Percentiles rank a stretch among this genome's conserved stretches.
These are phyloP conservation scores for Fusarium torulosum DNA, from an alignment of 2,329 filamentous ascomycete species.

Conservation along the genomic window DNA sequence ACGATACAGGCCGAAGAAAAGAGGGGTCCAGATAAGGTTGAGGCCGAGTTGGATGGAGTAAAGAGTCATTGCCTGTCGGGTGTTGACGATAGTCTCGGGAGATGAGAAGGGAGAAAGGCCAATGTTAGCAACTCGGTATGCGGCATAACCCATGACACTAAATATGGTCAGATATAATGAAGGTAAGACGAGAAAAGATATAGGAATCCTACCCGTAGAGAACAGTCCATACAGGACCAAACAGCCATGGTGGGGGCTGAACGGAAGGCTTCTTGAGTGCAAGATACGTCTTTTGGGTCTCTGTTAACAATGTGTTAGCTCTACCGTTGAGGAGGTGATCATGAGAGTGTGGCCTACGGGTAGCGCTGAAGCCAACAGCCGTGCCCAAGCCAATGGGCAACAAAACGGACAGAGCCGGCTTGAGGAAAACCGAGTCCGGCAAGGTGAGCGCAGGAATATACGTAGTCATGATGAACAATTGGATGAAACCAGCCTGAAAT, in stretches of 20 bases:
- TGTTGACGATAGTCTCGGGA: constrained; percentile 66
- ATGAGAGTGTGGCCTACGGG: constrained; percentile 63
- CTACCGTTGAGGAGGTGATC: constrained; percentile 1
- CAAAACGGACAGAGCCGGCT: constrained; percentile 78
- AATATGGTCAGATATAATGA: not conserved
- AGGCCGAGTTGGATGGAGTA: constrained; percentile 89
- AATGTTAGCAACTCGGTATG: constrained; percentile 78
- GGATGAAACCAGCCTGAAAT: not conserved
- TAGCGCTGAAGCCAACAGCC: constrained; percentile 76
- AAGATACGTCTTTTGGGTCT: constrained; percentile 72
- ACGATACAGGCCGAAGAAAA: constrained; percentile 85
- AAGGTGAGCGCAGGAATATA: constrained; percentile 83
- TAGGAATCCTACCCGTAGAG: constrained; percentile 66
- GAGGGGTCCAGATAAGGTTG: constrained; percentile 90
- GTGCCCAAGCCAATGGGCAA: constrained; percentile 80
- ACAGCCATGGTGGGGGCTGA: constrained; percentile 70
- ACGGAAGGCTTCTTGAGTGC: constrained; percentile 76
- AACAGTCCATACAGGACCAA: constrained; percentile 74
- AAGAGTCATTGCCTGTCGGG: constrained; percentile 78
- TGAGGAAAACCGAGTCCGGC: constrained; percentile 77
- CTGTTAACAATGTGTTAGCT: constrained; percentile 46
- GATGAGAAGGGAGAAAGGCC: constrained; percentile 70
- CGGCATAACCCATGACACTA: constrained; percentile 86
- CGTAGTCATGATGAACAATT: constrained; percentile 74
- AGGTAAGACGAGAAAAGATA: not conserved